Percentiles rank a stretch among this genome's conserved stretches.
These are phyloP conservation scores for Cryptococcus floricola DNA, from an alignment of 1,284 basidiomycete genomes.

Conservation along the genomic window DNA sequence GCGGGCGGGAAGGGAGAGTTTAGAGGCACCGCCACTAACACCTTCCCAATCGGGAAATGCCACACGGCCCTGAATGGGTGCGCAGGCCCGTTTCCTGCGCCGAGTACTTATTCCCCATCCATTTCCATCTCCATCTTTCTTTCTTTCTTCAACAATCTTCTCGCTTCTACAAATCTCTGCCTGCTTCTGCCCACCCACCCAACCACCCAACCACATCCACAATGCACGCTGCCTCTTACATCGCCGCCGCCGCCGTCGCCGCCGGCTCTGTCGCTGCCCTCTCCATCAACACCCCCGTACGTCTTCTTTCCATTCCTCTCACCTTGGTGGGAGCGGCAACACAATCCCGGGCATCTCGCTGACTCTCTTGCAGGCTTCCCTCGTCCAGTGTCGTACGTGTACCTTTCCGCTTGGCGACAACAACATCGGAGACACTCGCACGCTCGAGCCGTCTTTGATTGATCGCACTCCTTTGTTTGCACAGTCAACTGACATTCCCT, in stretches of 20 bases:
- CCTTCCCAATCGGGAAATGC: neutral
- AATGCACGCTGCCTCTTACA: slow-evolving; percentile 29
- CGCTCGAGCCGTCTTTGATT: neutral
- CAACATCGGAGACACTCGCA: neutral
- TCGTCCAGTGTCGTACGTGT: slow-evolving; percentile 42
- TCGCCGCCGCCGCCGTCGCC: slow-evolving; percentile 24
- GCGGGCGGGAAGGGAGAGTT: neutral
- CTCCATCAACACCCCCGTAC: slow-evolving; percentile 39
- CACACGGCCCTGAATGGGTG: slow-evolving; percentile 2
- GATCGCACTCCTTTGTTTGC: neutral
- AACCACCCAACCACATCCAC: slow-evolving; percentile 11
- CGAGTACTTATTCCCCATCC: slow-evolving; percentile 3
- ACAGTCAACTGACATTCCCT: neutral
- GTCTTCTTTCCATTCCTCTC: slow-evolving; percentile 10
- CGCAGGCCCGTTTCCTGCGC: neutral
- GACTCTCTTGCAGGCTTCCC: slow-evolving; percentile 21
- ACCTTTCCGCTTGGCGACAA: neutral
- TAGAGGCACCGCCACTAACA: neutral
- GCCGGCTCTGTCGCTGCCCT: slow-evolving; percentile 30
- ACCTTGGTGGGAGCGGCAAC: neutral
- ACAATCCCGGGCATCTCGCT: neutral
- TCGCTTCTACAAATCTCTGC: slow-evolving; percentile 4
- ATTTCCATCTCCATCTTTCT: slow-evolving; percentile 8
- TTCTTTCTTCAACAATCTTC: slow-evolving; percentile 7
- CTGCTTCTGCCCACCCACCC: slow-evolving; percentile 1